These are phyloP conservation scores for Epithemia pelagica DNA, from an alignment of 108 stramenopile genomes.

Conservation along the genomic window DNA sequence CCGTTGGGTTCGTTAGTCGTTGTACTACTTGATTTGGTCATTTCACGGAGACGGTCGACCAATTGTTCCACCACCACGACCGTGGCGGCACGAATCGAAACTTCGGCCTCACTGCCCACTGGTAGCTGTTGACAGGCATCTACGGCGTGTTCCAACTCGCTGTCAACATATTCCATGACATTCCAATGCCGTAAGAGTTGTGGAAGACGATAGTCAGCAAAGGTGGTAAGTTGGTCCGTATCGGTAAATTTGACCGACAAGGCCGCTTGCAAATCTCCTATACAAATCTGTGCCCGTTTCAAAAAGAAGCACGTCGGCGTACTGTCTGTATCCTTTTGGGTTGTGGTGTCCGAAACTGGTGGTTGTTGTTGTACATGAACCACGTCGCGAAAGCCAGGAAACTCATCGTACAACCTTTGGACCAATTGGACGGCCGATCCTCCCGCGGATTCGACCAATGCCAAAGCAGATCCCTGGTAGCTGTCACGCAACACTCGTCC, in stretches of 20 bases:
- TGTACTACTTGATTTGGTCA: background rate
- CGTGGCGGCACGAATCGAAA: constrained; percentile 83
- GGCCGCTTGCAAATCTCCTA: constrained; percentile 84
- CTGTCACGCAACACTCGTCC: constrained; percentile 42
- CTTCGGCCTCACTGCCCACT: constrained; percentile 57
- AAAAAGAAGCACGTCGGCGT: constrained; percentile 53
- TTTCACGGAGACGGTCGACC: constrained; percentile 35
- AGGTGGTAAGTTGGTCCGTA: constrained; percentile 67
- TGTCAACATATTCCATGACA: constrained; percentile 29
- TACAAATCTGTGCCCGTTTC: constrained; percentile 89
- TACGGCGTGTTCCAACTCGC: constrained; percentile 20
- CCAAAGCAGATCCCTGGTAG: constrained; percentile 51
- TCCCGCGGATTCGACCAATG: constrained; percentile 50
- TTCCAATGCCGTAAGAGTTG: constrained; percentile 73
- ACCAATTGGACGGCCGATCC: constrained; percentile 53
- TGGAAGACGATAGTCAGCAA: constrained; percentile 92
- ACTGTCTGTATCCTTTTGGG: constrained; percentile 2
- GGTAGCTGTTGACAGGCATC: constrained; percentile 48
- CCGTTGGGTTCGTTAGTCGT: background rate
- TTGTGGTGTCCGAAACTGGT: background rate
- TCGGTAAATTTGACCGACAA: constrained; percentile 26
- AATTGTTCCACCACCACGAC: constrained; percentile 82
- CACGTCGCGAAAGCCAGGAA: constrained; percentile 85
- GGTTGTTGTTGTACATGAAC: background rate
- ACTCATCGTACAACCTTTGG: constrained; percentile 40